Conservation (phyloP, 2,329 filamentous ascomycete genomes). For the Xenosphaeropsis pyriputrescens region DNA sequence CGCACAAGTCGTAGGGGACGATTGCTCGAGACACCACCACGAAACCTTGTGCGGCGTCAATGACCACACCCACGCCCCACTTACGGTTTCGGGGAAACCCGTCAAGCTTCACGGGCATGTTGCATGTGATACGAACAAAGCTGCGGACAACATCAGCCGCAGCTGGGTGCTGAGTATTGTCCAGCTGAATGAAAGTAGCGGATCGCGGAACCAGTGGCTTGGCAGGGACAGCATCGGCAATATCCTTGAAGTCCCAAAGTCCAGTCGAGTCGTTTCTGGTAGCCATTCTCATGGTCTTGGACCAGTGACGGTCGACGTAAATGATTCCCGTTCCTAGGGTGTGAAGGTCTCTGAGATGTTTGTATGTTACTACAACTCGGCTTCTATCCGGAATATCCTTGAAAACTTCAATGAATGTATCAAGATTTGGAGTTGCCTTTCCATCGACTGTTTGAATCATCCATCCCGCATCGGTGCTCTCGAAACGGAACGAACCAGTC, state of each 20-base stretch:
- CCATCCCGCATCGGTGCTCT: slow-evolving; percentile 84
- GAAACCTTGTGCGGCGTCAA: slow-evolving; percentile 89
- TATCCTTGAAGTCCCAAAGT: slow-evolving; percentile 85
- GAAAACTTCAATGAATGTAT: slow-evolving; percentile 84
- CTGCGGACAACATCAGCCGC: slow-evolving; percentile 90
- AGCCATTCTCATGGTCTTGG: slow-evolving; percentile 84
- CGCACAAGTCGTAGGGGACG: slow-evolving; percentile 91
- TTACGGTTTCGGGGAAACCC: slow-evolving; percentile 93
- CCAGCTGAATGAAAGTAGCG: slow-evolving; percentile 83
- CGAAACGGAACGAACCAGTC: slow-evolving; percentile 86
- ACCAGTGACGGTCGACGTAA: slow-evolving; percentile 91
- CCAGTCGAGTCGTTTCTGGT: slow-evolving; percentile 81
- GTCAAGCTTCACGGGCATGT: slow-evolving; percentile 90
- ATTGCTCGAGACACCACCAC: slow-evolving; percentile 90
- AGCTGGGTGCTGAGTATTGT: slow-evolving; percentile 74
- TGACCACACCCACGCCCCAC: slow-evolving; percentile 92
- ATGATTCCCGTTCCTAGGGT: slow-evolving; percentile 88
- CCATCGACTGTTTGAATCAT: slow-evolving; percentile 87
- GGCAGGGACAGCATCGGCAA: slow-evolving; percentile 68
- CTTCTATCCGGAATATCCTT: slow-evolving; percentile 69
- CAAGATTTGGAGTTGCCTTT: slow-evolving; percentile 74
- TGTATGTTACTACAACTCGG: slow-evolving; percentile 86
- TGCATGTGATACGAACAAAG: slow-evolving; percentile 85
- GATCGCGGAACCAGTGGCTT: slow-evolving; percentile 57
- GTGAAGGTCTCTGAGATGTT: slow-evolving; percentile 87